These are phyloP conservation scores for Microstegium vimineum DNA, from an alignment of 176 grass and related monocot genomes.

Conservation along the genomic window DNA sequence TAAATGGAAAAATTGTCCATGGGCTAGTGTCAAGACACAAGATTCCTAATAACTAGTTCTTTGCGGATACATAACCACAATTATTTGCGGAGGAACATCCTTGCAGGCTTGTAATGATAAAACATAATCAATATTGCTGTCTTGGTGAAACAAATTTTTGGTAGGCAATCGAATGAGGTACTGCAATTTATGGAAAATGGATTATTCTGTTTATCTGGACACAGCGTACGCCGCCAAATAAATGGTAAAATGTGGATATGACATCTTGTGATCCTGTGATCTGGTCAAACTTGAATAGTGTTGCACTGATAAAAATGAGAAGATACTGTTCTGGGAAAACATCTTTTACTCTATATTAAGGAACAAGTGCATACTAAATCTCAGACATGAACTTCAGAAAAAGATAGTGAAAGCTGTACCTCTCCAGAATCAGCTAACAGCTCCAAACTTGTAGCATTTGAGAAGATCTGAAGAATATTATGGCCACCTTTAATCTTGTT, in stretches of 20 bases:
- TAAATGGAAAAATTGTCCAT: neutral
- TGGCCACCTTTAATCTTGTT: constrained; percentile 4
- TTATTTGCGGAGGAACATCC: neutral
- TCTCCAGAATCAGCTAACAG: constrained; percentile 18
- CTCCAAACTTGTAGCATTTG: constrained; percentile 30
- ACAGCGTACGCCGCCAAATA: neutral
- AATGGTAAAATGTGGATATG: neutral
- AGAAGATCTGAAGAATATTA: constrained; percentile 8
- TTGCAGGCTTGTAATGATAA: neutral
- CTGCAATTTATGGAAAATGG: neutral
- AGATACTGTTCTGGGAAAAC: neutral
- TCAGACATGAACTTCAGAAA: neutral
- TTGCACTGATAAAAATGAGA: neutral
- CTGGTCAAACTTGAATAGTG: neutral
- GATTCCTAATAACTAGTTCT: neutral
- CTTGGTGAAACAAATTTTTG: neutral
- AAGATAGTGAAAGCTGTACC: neutral
- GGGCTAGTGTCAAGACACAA: neutral
- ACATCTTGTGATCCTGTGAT: neutral
- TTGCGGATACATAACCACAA: neutral
- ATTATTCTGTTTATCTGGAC: neutral
- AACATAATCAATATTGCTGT: neutral
- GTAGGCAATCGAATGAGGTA: neutral
- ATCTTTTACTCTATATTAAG: neutral
- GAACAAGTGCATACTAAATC: neutral